A percentile compares a stretch with the other conserved stretches of the same genome.
Conservation (phyloP, 106 monocot species). For the Apostasia ramifera region DNA sequence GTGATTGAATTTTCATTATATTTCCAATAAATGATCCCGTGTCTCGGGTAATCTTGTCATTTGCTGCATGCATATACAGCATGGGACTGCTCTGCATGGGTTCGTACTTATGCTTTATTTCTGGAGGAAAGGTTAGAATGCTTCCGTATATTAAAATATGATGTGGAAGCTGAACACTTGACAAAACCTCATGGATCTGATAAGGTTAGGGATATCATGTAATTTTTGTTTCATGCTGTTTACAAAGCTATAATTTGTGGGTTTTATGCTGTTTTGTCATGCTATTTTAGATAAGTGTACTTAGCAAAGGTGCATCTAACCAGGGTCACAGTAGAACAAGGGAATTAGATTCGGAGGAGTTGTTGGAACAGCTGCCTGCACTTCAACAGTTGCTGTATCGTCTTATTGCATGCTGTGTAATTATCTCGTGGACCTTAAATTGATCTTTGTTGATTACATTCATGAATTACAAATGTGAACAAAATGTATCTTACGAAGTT, state of each 20-base stretch:
- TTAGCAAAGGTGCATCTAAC: neutral
- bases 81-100: slow-evolving; percentile 99
- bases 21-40: too few species aligned
- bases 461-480: neutral
- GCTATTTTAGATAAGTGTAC: too few species aligned
- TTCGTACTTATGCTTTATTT: slow-evolving; percentile 84
- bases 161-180: slow-evolving; percentile 82
- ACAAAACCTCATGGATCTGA: slow-evolving; percentile 47
- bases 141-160: slow-evolving; percentile 86
- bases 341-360: slow-evolving; percentile 47
- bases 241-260: too few species aligned
- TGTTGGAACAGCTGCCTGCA: slow-evolving; percentile 82
- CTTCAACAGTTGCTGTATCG: slow-evolving; percentile 79
- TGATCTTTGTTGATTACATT: neutral
- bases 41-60: neutral
- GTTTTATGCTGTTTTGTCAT: too few species aligned
- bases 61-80: slow-evolving; percentile 33
- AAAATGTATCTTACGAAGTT: neutral
- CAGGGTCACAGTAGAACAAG: slow-evolving; percentile 76
- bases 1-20: too few species aligned
- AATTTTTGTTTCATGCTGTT: neutral
- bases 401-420: slow-evolving; percentile 77
- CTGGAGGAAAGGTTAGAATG: slow-evolving; percentile 97
- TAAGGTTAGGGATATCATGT: slow-evolving; percentile 34
- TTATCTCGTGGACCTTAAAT: neutral